Conservation (phyloP, 1,284 basidiomycete genomes). For the Cutaneotrichosporon sp. region DNA sequence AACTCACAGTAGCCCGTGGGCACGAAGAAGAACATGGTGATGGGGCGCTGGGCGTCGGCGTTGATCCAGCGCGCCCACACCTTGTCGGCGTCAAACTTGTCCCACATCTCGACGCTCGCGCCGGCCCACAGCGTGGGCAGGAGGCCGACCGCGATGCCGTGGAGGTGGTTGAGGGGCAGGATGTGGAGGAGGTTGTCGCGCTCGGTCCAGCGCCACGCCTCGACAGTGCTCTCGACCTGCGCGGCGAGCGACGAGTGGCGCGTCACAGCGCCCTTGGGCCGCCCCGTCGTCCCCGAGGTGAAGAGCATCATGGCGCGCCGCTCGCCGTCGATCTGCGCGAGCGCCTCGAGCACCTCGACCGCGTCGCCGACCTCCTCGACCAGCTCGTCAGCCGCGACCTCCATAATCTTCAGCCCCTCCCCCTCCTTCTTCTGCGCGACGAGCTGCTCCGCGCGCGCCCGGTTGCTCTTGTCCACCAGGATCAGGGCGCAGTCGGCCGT, state of each 20-base stretch:
- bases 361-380: background rate
- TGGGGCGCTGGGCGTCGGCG: constrained; percentile 24
- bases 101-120: constrained; percentile 47
- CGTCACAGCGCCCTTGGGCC: constrained; percentile 49
- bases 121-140: constrained; percentile 47
- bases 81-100: constrained; percentile 40
- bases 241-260: constrained; percentile 42
- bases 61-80: constrained; percentile 44
- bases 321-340: constrained; percentile 28
- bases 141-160: constrained; percentile 48
- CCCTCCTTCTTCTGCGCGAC: constrained; percentile 25
- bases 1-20: constrained; percentile 39
- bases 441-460: constrained; percentile 34
- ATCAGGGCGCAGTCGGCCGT: constrained; percentile 39
- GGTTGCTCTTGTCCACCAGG: constrained; percentile 32
- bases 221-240: constrained; percentile 38
- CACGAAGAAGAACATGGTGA: constrained; percentile 44
- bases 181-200: constrained; percentile 38
- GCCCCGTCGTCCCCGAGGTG: constrained; percentile 47
- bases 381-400: constrained; percentile 1
- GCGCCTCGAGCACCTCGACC: background rate
- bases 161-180: constrained; percentile 48
- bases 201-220: constrained; percentile 43
- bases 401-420: constrained; percentile 8
- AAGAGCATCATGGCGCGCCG: constrained; percentile 49